Conservation (phyloP, 1,284 basidiomycete species). For the Agroathelia rolfsii region DNA sequence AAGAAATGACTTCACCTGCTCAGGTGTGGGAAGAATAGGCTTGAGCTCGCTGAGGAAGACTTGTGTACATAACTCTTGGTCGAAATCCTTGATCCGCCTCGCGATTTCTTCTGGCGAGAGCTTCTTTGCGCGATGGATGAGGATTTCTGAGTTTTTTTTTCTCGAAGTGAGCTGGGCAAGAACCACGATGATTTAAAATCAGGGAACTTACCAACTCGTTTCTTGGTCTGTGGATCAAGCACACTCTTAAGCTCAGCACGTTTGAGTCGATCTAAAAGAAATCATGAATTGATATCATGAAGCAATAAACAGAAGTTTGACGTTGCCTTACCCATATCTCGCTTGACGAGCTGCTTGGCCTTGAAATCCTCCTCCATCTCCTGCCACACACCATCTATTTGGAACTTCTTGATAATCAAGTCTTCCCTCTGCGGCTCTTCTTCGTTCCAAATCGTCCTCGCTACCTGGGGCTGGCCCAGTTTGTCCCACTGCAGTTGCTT, state of each 20-base stretch:
- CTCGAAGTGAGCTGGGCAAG: conserved; percentile 4
- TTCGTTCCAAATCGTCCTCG: conserved; percentile 76
- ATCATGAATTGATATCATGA: conserved; percentile 5
- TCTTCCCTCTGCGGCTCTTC: conserved; percentile 63
- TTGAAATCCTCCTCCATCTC: conserved; percentile 99
- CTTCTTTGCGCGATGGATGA: conserved; percentile 79
- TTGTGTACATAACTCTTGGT: conserved; percentile 77
- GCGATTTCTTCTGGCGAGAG: conserved; percentile 79
- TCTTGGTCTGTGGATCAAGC: conserved; percentile 84
- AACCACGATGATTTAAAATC: conserved; percentile 1
- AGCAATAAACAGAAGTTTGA: neutral
- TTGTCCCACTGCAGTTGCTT: conserved; percentile 99
- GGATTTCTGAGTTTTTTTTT: conserved; percentile 72
- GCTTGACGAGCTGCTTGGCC: conserved; percentile 87
- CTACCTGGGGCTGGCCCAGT: conserved; percentile 75
- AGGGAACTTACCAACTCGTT: conserved; percentile 69
- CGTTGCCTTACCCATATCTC: conserved; percentile 53
- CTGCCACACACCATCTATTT: conserved; percentile 80
- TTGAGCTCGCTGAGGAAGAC: conserved; percentile 82
- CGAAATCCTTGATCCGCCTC: conserved; percentile 75
- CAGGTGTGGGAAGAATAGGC: conserved; percentile 79
- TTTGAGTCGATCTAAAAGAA: conserved; percentile 57
- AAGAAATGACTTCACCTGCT: conserved; percentile 51
- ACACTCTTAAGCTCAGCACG: conserved; percentile 83
- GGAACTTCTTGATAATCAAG: conserved; percentile 72